Conservation (phyloP, 805 yeast genomes). For the Candida insectorum region DNA sequence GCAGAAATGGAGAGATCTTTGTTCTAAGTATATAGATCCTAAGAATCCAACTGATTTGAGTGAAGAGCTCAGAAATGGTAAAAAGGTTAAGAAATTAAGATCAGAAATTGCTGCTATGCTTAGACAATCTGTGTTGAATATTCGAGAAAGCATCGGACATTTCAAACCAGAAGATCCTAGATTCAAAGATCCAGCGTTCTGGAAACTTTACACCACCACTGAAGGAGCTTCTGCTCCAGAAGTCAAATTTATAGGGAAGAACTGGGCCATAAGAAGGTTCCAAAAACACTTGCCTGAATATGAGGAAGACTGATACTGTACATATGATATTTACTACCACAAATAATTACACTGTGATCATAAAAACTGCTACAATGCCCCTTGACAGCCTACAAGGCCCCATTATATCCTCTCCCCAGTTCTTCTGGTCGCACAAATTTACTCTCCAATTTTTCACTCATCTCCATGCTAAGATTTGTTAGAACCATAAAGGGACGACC, state of each 20-base stretch:
- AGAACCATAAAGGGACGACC: too few species aligned
- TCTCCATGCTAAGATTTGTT: too few species aligned
- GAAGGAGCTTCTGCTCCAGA: slow-evolving; percentile 70
- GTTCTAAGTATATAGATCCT: slow-evolving; percentile 51
- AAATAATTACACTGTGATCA: too few species aligned
- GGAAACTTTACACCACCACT: slow-evolving; percentile 63
- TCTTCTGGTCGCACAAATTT: too few species aligned
- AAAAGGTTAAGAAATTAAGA: slow-evolving; percentile 63
- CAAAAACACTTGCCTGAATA: slow-evolving; percentile 48
- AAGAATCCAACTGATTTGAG: slow-evolving; percentile 56
- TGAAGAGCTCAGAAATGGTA: slow-evolving; percentile 58
- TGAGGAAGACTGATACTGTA: too few species aligned
- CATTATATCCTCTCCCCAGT: too few species aligned
- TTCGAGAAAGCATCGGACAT: slow-evolving; percentile 33
- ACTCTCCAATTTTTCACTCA: too few species aligned
- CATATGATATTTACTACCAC: too few species aligned
- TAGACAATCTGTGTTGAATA: slow-evolving; percentile 58
- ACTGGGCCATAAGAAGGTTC: slow-evolving; percentile 76
- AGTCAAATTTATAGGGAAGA: slow-evolving; percentile 68
- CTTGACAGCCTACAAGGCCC: too few species aligned
- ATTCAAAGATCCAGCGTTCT: slow-evolving; percentile 65
- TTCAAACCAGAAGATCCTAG: slow-evolving; percentile 65
- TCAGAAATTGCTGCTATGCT: slow-evolving; percentile 66
- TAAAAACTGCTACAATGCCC: too few species aligned
- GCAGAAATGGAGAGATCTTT: slow-evolving; percentile 63